Evolutionary conservation across 257 asterid genomes (phyloP), one percentile per base, ranked within the genome.

Genomic region (Gentiana straminea): DNA sequence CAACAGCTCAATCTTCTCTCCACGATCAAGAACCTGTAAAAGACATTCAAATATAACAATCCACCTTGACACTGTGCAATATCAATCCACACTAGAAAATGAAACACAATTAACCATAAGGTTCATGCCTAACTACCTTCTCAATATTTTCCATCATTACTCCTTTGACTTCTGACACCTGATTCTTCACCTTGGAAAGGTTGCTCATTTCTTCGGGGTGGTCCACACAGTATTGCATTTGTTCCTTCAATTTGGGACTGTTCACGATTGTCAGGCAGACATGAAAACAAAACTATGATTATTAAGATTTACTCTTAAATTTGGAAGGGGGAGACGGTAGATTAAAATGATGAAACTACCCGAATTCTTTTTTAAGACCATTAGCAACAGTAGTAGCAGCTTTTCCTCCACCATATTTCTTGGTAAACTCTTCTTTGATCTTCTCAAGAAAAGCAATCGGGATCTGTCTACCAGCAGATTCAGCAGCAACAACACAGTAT

Each of bases 121-220:
- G 8, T 5, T 41, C 12, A 13, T 55, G 12, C 41, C 24, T 44
- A 8, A 8, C 43, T 63, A 81, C 97, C 94, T 90, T 90, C 68
- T 90, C 98, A 56, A 90, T 90, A 70, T 90, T 90, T 61, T 90
- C 98, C 94, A 86, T 90, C 98, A 90, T 90, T 70, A 90, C 98
- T 57, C 96, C 97, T 66, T 90, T 90, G 63, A 90, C 97, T 84
- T 86, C 96, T 41, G 91, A 68, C 74, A 91, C 96, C 79, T 87
- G 96, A 67, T 96, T 95, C 78, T 84, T 84, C 78, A 91, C 96
- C 80, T 87, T 79, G 2, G 96, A 54, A 50, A 91, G 75, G 79
- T 91, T 91, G 68, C 78, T 87, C 70, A 91, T 70, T 76, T 91
- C 98, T 53, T 91, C 98, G 33, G 98, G 96, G 68, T 91, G 92